Percentiles rank a stretch among this genome's conserved stretches.
Evolutionary conservation across 495 filamentous ascomycete genomes (phyloP).

Genomic region (Penicillium flavigenum): DNA sequence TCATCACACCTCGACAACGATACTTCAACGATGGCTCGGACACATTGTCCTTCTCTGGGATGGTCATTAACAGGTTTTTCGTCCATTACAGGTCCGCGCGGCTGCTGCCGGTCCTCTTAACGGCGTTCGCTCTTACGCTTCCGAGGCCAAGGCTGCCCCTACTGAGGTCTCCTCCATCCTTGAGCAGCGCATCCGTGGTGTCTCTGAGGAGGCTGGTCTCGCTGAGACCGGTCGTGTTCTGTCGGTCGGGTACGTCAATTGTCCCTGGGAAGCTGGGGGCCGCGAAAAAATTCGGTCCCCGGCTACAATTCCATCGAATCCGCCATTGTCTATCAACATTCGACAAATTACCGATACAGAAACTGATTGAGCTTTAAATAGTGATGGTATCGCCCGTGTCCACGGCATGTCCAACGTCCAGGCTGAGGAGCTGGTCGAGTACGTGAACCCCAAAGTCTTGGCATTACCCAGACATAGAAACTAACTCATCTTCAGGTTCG

Average conservation of each 20-base stretch:
- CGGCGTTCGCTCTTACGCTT: conserved; percentile 82
- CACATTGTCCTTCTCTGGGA: conserved; percentile 32
- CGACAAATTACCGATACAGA: conserved; percentile 13
- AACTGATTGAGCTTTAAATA: conserved; percentile 43
- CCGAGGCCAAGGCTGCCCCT: conserved; percentile 89
- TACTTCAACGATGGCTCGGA: conserved; percentile 24
- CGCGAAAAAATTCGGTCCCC: conserved; percentile 39
- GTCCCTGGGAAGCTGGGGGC: conserved; percentile 21
- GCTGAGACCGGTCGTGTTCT: conserved; percentile 98
- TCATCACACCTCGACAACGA: conserved; percentile 29
- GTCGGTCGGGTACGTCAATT: conserved; percentile 88
- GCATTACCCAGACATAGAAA: conserved; percentile 22
- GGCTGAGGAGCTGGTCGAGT: conserved; percentile 99
- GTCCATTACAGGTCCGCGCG: conserved; percentile 69
- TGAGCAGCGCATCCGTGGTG: conserved; percentile 97
- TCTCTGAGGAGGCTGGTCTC: conserved; percentile 91
- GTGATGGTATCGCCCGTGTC: conserved; percentile 99
- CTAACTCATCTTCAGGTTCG: conserved; percentile 71
- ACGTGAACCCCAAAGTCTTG: conserved; percentile 50
- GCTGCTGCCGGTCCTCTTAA: conserved; percentile 73
- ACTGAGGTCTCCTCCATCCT: conserved; percentile 99
- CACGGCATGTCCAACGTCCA: conserved; percentile 99
- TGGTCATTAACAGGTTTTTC: conserved; percentile 50
- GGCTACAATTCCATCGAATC: conserved; percentile 32
- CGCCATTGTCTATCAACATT: conserved; percentile 20